phyloP scores from a whole-genome alignment of 805 yeast species.

The Schizosaccharomyces japonicus region DNA sequence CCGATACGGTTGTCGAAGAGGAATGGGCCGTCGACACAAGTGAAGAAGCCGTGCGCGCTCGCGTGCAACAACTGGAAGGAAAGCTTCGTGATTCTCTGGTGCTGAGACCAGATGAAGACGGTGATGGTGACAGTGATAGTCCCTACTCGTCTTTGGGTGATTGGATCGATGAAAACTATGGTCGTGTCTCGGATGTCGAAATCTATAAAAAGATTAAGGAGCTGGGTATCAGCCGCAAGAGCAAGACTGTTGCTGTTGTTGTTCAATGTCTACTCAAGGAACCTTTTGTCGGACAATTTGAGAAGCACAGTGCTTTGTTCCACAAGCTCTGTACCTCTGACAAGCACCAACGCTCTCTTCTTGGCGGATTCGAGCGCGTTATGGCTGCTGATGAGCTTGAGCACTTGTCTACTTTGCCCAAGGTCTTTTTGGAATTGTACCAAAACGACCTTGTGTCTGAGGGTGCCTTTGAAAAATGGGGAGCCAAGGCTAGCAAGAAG shows the following conservation, averaged over 20 bases:
- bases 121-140: conserved; percentile 18
- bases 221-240: conserved; percentile 43
- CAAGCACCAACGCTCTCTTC: conserved; percentile 58
- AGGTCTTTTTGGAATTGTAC: conserved; percentile 57
- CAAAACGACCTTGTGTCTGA: conserved; percentile 68
- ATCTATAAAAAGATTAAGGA: conserved; percentile 75
- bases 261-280: conserved; percentile 62
- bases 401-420: conserved; percentile 51
- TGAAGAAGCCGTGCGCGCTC: conserved; percentile 79
- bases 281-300: conserved; percentile 46
- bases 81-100: conserved; percentile 16
- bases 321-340: conserved; percentile 34
- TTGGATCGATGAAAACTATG: conserved; percentile 50
- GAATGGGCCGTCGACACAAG: conserved; percentile 97
- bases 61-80: conserved; percentile 61
- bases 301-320: conserved; percentile 59
- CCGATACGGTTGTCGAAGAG: conserved; percentile 38
- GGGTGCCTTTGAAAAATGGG: conserved; percentile 62
- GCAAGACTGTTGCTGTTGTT: conserved; percentile 67
- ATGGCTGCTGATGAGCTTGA: conserved; percentile 60
- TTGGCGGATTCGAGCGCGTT: conserved; percentile 90
- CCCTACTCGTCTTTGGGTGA: conserved; percentile 62
- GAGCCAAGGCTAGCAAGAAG: conserved; percentile 74
- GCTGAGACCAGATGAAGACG: conserved; percentile 12
- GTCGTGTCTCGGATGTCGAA: conserved; percentile 64